A percentile compares a stretch with the other conserved stretches of the same genome.
Conservation (phyloP, 2,329 filamentous ascomycete species). For the Albifimbria verrucaria region DNA sequence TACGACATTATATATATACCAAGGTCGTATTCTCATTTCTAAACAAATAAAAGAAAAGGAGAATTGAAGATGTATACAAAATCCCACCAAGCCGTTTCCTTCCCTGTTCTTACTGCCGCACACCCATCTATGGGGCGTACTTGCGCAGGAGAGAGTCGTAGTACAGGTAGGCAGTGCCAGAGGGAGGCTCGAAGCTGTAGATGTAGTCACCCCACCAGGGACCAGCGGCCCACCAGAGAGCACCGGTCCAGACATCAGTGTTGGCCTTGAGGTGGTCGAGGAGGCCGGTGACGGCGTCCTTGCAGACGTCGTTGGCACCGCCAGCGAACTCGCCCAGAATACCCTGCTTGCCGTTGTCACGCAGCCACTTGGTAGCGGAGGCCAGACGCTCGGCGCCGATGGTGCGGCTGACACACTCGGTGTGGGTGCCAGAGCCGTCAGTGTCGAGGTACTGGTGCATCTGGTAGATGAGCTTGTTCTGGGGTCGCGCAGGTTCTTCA, state of each 20-base stretch:
- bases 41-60: too few species aligned
- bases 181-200: slow-evolving; percentile 43
- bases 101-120: too few species aligned
- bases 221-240: slow-evolving; percentile 55
- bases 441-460: slow-evolving; percentile 60
- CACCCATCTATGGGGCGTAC: neutral
- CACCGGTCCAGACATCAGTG: slow-evolving; percentile 55
- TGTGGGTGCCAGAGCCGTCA: slow-evolving; percentile 48
- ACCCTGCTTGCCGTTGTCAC: slow-evolving; percentile 50
- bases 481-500: slow-evolving; percentile 46
- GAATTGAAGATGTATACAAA: too few species aligned
- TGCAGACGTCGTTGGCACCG: slow-evolving; percentile 47
- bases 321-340: slow-evolving; percentile 57
- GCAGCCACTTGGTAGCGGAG: slow-evolving; percentile 52
- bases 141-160: slow-evolving; percentile 20
- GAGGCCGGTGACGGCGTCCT: slow-evolving; percentile 47
- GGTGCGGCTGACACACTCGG: slow-evolving; percentile 44
- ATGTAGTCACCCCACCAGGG: slow-evolving; percentile 57
- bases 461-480: slow-evolving; percentile 51
- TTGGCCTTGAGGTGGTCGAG: slow-evolving; percentile 52
- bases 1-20: too few species aligned
- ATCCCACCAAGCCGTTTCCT: too few species aligned
- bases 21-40: too few species aligned
- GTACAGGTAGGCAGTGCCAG: slow-evolving; percentile 35
- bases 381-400: slow-evolving; percentile 48